Percentiles rank a stretch among this genome's conserved stretches.
Conservation (phyloP, 2,329 filamentous ascomycete species). For the Rhynchosporium agropyri region DNA sequence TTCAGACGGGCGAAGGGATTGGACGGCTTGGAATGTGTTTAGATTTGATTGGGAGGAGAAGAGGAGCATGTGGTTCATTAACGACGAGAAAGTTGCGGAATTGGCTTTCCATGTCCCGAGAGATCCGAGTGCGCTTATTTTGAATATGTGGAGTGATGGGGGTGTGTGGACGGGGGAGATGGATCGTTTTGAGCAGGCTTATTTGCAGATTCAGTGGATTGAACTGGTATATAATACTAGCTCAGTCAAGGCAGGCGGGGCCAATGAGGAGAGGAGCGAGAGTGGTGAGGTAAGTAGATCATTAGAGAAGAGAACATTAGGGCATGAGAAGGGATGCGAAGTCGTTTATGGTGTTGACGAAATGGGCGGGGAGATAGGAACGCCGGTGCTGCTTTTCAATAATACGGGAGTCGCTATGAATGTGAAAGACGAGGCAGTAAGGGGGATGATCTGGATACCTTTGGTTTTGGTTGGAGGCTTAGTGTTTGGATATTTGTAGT, state of each 20-base stretch:
- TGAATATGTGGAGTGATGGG: conserved; percentile 43
- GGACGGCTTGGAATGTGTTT: conserved; percentile 40
- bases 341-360: conserved; percentile 40
- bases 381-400: conserved; percentile 36
- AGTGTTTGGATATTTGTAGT: conserved; percentile 25
- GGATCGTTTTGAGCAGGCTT: conserved; percentile 35
- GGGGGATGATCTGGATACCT: conserved; percentile 28
- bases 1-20: conserved; percentile 23
- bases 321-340: conserved; percentile 30
- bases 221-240: conserved; percentile 40
- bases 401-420: conserved; percentile 27
- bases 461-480: conserved; percentile 24
- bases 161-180: conserved; percentile 41
- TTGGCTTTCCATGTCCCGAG: conserved; percentile 38
- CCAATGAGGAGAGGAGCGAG: conserved; percentile 25
- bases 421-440: conserved; percentile 27
- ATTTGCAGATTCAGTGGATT: conserved; percentile 42
- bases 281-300: conserved; percentile 15
- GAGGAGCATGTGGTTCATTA: conserved; percentile 39
- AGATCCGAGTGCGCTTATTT: conserved; percentile 34
- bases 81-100: conserved; percentile 36
- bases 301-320: conserved; percentile 32
- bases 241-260: conserved; percentile 28
- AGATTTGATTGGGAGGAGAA: conserved; percentile 41
- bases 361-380: conserved; percentile 34